These are phyloP conservation scores for Botrytis sinoallii DNA, from an alignment of 2,329 filamentous ascomycete genomes.

Conservation along the genomic window DNA sequence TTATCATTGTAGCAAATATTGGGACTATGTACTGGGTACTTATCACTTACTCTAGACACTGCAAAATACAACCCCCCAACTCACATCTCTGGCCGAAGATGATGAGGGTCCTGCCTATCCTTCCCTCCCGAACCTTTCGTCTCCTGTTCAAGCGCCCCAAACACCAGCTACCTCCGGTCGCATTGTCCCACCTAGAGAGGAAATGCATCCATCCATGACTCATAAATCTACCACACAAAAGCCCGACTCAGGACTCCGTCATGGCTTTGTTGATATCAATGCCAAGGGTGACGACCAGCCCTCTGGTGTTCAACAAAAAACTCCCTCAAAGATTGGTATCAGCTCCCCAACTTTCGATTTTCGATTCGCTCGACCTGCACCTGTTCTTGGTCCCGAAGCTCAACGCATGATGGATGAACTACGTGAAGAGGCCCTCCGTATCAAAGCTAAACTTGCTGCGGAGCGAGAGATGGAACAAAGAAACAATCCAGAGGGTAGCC, in stretches of 20 bases:
- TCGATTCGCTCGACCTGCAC: conserved; percentile 54
- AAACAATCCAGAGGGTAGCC: conserved; percentile 43
- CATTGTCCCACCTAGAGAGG: conserved; percentile 67
- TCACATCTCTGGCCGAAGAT: conserved; percentile 35
- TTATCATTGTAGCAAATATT: not conserved
- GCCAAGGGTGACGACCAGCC: conserved; percentile 41
- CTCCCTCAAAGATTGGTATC: conserved; percentile 58
- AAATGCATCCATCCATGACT: conserved; percentile 89
- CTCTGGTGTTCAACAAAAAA: conserved; percentile 50
- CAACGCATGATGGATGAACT: conserved; percentile 63
- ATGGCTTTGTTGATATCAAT: conserved; percentile 75
- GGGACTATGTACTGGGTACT: not conserved
- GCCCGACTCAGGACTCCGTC: conserved; percentile 73
- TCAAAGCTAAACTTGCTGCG: conserved; percentile 65
- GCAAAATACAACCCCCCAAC: conserved; percentile 26
- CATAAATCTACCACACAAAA: conserved; percentile 72
- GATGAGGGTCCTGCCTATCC: conserved; percentile 32
- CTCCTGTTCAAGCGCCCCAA: conserved; percentile 32
- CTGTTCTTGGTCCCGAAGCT: conserved; percentile 59
- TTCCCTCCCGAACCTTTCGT: conserved; percentile 28
- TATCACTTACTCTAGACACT: conserved; percentile 19
- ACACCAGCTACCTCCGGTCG: conserved; percentile 65
- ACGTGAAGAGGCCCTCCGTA: conserved; percentile 66
- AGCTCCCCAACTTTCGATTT: conserved; percentile 65
- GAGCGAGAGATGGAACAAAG: conserved; percentile 54